These are phyloP conservation scores for Wilcoxina mikolae DNA, from an alignment of 495 filamentous ascomycete genomes.

Conservation along the genomic window DNA sequence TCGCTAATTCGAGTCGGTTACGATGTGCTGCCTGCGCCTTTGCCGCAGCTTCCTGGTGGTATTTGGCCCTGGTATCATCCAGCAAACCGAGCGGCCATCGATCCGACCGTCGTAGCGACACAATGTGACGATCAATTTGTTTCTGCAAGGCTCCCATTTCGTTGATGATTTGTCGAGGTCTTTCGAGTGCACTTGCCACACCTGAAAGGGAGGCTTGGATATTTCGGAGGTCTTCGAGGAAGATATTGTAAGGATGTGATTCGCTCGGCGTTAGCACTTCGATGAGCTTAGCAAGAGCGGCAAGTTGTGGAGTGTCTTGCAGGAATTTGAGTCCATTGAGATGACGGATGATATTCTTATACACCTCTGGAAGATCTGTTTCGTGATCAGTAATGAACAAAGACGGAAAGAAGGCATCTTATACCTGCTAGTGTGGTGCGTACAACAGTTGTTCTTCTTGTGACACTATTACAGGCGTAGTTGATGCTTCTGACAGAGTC, in stretches of 20 bases:
- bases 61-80: slow-evolving; percentile 71
- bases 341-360: slow-evolving; percentile 18
- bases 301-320: slow-evolving; percentile 44
- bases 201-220: slow-evolving; percentile 66
- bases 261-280: slow-evolving; percentile 50
- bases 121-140: slow-evolving; percentile 57
- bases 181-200: slow-evolving; percentile 61
- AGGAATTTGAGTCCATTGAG: slow-evolving; percentile 49
- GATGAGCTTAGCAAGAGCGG: slow-evolving; percentile 59
- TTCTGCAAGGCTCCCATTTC: slow-evolving; percentile 50
- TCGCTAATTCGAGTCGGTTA: slow-evolving; percentile 51
- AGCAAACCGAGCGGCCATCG: slow-evolving; percentile 71
- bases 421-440: slow-evolving; percentile 43
- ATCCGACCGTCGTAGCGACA: slow-evolving; percentile 53
- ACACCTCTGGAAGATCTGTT: slow-evolving; percentile 24
- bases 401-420: slow-evolving; percentile 8
- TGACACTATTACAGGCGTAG: slow-evolving; percentile 61
- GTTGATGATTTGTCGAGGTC: slow-evolving; percentile 63
- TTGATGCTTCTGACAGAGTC: slow-evolving; percentile 76
- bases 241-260: slow-evolving; percentile 56
- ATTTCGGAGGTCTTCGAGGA: slow-evolving; percentile 59
- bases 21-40: slow-evolving; percentile 49
- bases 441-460: slow-evolving; percentile 50
- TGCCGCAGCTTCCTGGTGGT: slow-evolving; percentile 54
- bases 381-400: neutral